These are phyloP conservation scores for Cerrena zonata DNA, from an alignment of 1,284 basidiomycete genomes.

Conservation along the genomic window DNA sequence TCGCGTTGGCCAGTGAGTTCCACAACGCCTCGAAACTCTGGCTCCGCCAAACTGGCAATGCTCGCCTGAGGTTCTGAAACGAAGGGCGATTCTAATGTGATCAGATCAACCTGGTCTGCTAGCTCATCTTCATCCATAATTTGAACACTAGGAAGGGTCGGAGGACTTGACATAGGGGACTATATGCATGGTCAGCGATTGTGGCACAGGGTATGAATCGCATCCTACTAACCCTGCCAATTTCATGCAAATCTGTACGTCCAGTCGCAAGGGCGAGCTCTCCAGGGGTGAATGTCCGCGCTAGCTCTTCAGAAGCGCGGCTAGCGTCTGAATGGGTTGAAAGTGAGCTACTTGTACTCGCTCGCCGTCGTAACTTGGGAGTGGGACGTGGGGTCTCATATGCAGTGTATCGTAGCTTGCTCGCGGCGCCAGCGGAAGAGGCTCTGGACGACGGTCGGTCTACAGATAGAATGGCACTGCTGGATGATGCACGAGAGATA, in stretches of 20 bases:
- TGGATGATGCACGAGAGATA: constrained; percentile 6
- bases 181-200: neutral
- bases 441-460: constrained; percentile 29
- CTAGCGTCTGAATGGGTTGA: constrained; percentile 20
- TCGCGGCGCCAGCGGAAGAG: constrained; percentile 25
- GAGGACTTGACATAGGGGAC: constrained; percentile 15
- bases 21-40: constrained; percentile 50
- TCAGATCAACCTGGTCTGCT: constrained; percentile 49
- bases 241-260: constrained; percentile 32
- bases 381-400: constrained; percentile 57
- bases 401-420: constrained; percentile 61
- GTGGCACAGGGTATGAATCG: neutral
- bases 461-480: constrained; percentile 15
- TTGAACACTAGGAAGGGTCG: constrained; percentile 18
- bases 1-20: constrained; percentile 42
- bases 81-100: constrained; percentile 66
- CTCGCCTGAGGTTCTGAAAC: constrained; percentile 36
- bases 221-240: constrained; percentile 22
- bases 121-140: constrained; percentile 20
- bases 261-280: constrained; percentile 50
- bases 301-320: constrained; percentile 26
- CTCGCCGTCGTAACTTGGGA: constrained; percentile 36
- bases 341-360: constrained; percentile 22
- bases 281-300: constrained; percentile 47
- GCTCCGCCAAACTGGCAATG: constrained; percentile 18